Base-by-base conservation (phyloP, 805 yeast species). In the Aciculoconidium aculeatum region DNA sequence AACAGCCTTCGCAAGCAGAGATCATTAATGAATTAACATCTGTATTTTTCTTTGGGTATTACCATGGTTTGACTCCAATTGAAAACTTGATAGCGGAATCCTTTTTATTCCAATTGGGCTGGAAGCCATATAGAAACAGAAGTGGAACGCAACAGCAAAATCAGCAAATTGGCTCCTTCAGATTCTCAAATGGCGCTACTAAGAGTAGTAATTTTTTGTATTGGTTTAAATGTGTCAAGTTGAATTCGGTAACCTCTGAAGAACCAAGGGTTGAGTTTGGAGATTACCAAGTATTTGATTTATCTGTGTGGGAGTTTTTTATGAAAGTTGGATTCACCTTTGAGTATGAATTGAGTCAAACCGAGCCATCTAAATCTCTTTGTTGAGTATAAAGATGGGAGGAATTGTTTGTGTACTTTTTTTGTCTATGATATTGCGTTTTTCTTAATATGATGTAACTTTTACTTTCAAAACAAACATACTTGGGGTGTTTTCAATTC, bases 11-110 rank as follows among this genome's bases (percentile, higher is more conserved):
- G 2, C 62, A 56, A n/a, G 26, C 24, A 12, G 34, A 31, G 9
- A 38, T 45, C 15, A 42, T 52, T 20, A 58, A 61, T 25, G 69
- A 65, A 32, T 44, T 60, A 30, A 51, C 55, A 6, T 45, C 57
- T 46, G 66, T 60, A 7, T 49, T 65, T 15, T 65, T 65, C 32
- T 65, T 55, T 37, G 70, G 70, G 2, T 60, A 51, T 33, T 64
- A 61, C 39, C 61, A 60, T 36, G 70, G 67, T 3, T 37, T 52
- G 14, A 57, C 67, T 4, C 70, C 70, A 3, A 42, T 61, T 16
- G 70, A 65, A 34, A 61, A 62, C 39, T 47, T 61, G 27, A 53
- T 63, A 12, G 68, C 70, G 5, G 70, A 65, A 42, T 46, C 53
- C 3, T 51, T 54, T 32, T 53, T 65, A 32, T 57, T 55, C 36